Base-by-base conservation (phyloP, 2,329 filamentous ascomycete species). In the Fusarium napiforme region DNA sequence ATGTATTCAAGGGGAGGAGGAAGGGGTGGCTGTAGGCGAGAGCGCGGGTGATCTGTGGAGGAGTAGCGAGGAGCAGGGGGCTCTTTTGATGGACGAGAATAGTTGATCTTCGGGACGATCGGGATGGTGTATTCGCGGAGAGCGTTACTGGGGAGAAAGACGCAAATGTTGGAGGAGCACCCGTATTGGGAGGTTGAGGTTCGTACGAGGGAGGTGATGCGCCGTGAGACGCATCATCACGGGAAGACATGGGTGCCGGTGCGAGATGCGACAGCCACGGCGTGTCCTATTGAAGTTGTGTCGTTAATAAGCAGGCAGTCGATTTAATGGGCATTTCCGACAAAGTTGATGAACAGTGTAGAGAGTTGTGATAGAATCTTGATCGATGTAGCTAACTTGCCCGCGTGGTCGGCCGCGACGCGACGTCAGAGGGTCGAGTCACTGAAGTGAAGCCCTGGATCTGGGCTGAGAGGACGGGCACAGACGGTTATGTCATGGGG, bases 71-170 rank as follows among this genome's bases (percentile, higher is more conserved):
- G 23, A 99, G 88, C 50, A 99, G 84, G 16, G 96, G 96, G 21
- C 94, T 97, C 84, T 98, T 99, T 82, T 97, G 96, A 83, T 98
- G 95, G 26, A 99, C 95, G 76, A 98, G 91, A 76, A 99, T 95
- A 64, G 94, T 97, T 23, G 94, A 97, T 50, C 94, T 91, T 71
- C 96, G 93, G 49, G 89, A 87, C 37, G 88, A 85, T 65, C 87
- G 84, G 61, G 86, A 86, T 52, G 92, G 87, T 9, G 91, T 88
- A 42, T 89, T 88, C 64, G 92, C 89, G 49, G 91, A 92, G 75
- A 95, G 89, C 28, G 93, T 94, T 28, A 92, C 89, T 37, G 96
- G 95, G 9, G 96, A 96, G 85, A 99, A 99, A 78, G 93, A 89
- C 73, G 96, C 96, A 80, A 93, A 91, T 50, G 96, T 98, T 52